Evolutionary conservation across 139 green algal species (phyloP), one percentile per base, ranked within the genome.

Genomic region (Chlorella sp.): DNA sequence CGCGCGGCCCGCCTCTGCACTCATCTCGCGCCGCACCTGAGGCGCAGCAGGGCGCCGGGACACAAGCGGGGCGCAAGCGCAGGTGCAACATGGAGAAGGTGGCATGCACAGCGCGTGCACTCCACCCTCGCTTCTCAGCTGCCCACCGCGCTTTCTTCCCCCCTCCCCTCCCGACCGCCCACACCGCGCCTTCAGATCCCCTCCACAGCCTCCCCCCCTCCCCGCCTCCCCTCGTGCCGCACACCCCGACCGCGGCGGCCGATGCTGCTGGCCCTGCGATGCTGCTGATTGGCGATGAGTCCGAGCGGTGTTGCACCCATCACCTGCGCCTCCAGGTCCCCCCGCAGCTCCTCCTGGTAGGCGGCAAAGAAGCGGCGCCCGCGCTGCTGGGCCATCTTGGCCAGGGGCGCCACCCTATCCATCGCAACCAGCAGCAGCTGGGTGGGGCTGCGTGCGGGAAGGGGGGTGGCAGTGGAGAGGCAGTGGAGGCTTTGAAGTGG

Each of bases 351-450:
- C 27, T 79, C 83, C 55, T 92, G 86, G 74, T 96, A 81, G 19
- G 92, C 93, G 43, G 91, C 87, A 53, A 93, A 85, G 86, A 97
- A 98, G 35, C 93, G 83, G 5, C 93, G 77, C 2, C 86, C 91
- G 23, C 93, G 84, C 83, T 98, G 93, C 86, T 97, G 93, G 70
- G 92, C 93, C 90, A 97, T 97, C 88, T 98, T 98, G 29, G 93
- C 93, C 9, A 87, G 77, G 0, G 93, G 93, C 0, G 93, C 93
- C 41, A 97, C 91, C 36, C 93, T 90, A 67, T 97, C 89, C 56
- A 91, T 67, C 17, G 83, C 86, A 45, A 90, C 51, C 36, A 91
- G 76, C 50, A 91, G 45, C 70, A 89, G 50, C 50, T 36, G 62
- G 42, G 58, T 41, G 50, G 71, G 56, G 7, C 43, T 59, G 42